A percentile compares a stretch with the other conserved stretches of the same genome.
phyloP scores from a whole-genome alignment of 352 stramenopile genomes.

The Stephanocyclus meneghinianus region DNA sequence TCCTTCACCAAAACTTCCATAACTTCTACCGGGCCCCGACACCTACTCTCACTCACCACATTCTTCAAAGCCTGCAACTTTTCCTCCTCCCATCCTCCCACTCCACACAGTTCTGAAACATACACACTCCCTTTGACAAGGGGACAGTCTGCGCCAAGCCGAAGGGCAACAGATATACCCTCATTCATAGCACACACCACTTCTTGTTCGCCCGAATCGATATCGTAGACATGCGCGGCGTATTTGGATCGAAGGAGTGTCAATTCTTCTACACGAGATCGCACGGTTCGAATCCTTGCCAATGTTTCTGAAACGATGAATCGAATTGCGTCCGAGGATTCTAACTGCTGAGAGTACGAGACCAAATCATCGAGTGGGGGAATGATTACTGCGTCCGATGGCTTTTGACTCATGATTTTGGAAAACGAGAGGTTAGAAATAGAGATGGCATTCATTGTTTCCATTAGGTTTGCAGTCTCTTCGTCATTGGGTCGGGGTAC shows the following conservation, averaged over 20 bases:
- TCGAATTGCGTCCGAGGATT: conserved; percentile 52
- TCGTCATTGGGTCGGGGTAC: conserved; percentile 15
- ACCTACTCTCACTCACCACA: conserved; percentile 22
- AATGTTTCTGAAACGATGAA: conserved; percentile 70
- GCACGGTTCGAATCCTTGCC: conserved; percentile 53
- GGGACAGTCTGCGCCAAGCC: conserved; percentile 52
- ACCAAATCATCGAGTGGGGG: conserved; percentile 69
- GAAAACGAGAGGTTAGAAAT: conserved; percentile 39
- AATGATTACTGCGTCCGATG: conserved; percentile 45
- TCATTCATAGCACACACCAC: conserved; percentile 71
- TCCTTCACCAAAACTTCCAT: conserved; percentile 60
- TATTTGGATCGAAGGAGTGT: conserved; percentile 49
- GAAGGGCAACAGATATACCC: conserved; percentile 63
- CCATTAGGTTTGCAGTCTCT: conserved; percentile 19
- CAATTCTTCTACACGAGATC: conserved; percentile 55
- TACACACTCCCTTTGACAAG: conserved; percentile 56
- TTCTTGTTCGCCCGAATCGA: conserved; percentile 53
- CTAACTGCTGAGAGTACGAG: conserved; percentile 34
- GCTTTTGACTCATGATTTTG: conserved; percentile 45
- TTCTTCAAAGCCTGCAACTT: conserved; percentile 50
- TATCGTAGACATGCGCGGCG: conserved; percentile 56
- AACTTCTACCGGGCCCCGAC: conserved; percentile 49
- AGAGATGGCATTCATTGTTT: conserved; percentile 36
- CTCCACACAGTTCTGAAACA: conserved; percentile 66
- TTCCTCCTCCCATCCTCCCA: conserved; percentile 65